A percentile compares a stretch with the other conserved stretches of the same genome.
These are phyloP conservation scores for Entrophospora sp. DNA, from an alignment of 192 early-diverging fungal species.

Conservation along the genomic window DNA sequence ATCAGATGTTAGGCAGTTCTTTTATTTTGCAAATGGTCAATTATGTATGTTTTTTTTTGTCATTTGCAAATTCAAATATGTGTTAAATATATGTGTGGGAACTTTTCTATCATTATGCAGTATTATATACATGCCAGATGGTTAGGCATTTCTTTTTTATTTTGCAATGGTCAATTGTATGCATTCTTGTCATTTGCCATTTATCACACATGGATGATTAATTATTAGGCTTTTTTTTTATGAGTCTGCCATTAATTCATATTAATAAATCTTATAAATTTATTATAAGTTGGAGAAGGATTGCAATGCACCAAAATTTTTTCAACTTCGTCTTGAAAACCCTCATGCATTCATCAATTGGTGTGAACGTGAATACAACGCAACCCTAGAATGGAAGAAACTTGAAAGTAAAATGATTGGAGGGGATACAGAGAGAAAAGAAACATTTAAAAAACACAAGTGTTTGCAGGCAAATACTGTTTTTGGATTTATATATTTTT, in stretches of 20 bases:
- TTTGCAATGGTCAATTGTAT: conserved; percentile 2
- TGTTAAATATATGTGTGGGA: no score
- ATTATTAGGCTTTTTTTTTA: neutral
- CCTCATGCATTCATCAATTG: neutral
- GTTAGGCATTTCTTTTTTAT: neutral
- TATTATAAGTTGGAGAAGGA: neutral
- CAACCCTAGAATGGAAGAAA: neutral
- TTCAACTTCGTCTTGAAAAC: neutral
- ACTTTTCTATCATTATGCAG: neutral
- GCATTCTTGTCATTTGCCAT: neutral
- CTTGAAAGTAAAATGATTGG: neutral
- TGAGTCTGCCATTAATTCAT: no score
- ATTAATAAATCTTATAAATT: neutral
- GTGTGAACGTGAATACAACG: neutral
- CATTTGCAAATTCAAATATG: no score
- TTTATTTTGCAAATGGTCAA: no score
- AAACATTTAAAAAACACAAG: neutral
- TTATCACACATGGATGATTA: neutral
- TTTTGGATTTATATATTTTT: no score
- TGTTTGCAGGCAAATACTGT: no score
- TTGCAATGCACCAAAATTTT: neutral
- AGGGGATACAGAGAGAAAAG: neutral
- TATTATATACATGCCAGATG: neutral
- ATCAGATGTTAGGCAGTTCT: no score
- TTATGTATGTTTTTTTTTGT: no score